A percentile compares a stretch with the other conserved stretches of the same genome.
phyloP scores from a whole-genome alignment of 495 filamentous ascomycete genomes.

The Mytilinidion resinicola region DNA sequence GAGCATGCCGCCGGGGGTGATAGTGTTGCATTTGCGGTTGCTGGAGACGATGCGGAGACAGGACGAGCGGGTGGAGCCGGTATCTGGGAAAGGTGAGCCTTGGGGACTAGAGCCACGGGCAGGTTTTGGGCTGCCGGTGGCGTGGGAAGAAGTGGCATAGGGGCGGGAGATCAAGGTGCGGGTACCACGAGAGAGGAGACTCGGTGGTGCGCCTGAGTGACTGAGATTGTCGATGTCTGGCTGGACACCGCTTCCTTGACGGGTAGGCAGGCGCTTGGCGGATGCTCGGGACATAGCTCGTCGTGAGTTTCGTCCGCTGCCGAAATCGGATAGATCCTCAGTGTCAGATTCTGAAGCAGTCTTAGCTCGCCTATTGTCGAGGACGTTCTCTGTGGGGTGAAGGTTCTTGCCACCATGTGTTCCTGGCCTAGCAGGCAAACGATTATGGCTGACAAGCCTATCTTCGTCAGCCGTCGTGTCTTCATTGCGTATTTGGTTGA shows the following conservation, averaged over 20 bases:
- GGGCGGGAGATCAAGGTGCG: slow-evolving; percentile 18
- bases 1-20: slow-evolving; percentile 79
- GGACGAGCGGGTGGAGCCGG: not conserved
- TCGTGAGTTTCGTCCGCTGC: slow-evolving; percentile 50
- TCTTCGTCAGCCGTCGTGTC: slow-evolving; percentile 84
- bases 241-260: slow-evolving; percentile 30
- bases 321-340: slow-evolving; percentile 39
- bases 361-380: slow-evolving; percentile 49
- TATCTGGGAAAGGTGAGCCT: slow-evolving; percentile 15
- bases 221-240: slow-evolving; percentile 14
- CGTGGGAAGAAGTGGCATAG: slow-evolving; percentile 22
- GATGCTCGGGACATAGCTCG: slow-evolving; percentile 49
- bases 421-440: slow-evolving; percentile 61
- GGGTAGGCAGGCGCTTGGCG: slow-evolving; percentile 37
- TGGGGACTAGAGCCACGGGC: slow-evolving; percentile 19
- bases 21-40: slow-evolving; percentile 67
- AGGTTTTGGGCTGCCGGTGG: slow-evolving; percentile 23
- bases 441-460: slow-evolving; percentile 83
- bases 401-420: slow-evolving; percentile 84
- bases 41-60: slow-evolving; percentile 49
- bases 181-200: slow-evolving; percentile 10
- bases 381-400: slow-evolving; percentile 86
- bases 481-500: slow-evolving; percentile 79
- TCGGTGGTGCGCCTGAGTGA: slow-evolving; percentile 13
- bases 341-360: slow-evolving; percentile 58